Base-by-base conservation (phyloP, 148 eudicot species). In the Rhododendron ovatum region DNA sequence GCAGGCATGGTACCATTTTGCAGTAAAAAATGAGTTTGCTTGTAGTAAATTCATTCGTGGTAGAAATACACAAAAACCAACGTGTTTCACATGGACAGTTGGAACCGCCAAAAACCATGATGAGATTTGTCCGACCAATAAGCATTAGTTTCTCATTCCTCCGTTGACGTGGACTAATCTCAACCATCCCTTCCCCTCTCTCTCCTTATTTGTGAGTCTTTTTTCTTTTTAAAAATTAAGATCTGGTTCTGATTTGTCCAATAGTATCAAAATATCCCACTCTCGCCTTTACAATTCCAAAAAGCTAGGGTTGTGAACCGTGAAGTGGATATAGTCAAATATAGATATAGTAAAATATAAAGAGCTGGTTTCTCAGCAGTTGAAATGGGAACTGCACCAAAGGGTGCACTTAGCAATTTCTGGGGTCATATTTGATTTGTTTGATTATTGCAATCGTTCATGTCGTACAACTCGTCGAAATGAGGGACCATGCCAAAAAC, bases 81-180 rank as follows among this genome's bases (percentile, higher is more conserved):
- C 84, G 33, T 82, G 84, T 57, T 57, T 35, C 73, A 82, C 48
- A 37, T 9, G 33, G 14, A 51, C 33, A 1, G 26, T 30, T 28
- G 67, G 47, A 35, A 15, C 83, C 83, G 24, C 33, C 15, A 39
- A 45, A 11, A 26, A 26, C 74, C 74, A n/a, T 41, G 22, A 20
- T 37, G 53, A 48, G 22, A 15, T 79, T 5, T 13, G 61, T 28
- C 59, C 0, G 84, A 10, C 84, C 75, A 81, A 81, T 81, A 13
- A 57, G 47, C 39, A 30, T 37, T 12, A 22, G 3, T 80, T 80
- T 18, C 20, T 80, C 61, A 13, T 14, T 37, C 47, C 20, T 30
- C 7, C 11, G 47, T 11, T 71, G 86, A 73, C 86, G 67, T 73
- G 86, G 80, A 74, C 30, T 33, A 4, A 84, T 84, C 86, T 73